Conservation (phyloP, 139 green algal genomes). For the Closterium sp. region DNA sequence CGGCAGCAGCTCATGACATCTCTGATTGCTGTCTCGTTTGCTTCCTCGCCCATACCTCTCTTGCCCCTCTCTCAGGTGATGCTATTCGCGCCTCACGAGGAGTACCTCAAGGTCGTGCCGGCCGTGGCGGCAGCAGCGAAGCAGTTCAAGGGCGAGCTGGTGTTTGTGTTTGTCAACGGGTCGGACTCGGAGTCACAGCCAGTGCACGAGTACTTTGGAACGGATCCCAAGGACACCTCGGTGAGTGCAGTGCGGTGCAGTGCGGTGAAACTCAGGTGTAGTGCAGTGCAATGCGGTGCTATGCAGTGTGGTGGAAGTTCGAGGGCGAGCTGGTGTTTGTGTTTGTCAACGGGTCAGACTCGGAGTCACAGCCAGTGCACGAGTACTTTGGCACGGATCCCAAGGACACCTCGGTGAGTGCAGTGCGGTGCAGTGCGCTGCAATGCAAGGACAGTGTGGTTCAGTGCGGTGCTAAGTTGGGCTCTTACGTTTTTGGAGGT, state of each 20-base stretch:
- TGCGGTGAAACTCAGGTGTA: too few relatives aligned
- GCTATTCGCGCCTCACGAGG: background rate
- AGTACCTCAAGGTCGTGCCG: background rate
- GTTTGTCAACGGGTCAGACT: background rate
- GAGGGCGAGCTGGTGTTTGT: background rate
- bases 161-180: background rate
- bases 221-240: background rate
- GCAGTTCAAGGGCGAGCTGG: slow-evolving; percentile 7
- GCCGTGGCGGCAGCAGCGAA: background rate
- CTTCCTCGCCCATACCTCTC: background rate
- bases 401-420: background rate
- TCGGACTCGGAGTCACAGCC: too few relatives aligned
- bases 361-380: background rate
- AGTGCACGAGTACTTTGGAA: background rate
- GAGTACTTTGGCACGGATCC: background rate
- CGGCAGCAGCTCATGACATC: background rate
- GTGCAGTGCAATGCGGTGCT: background rate
- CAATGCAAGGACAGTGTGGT: too few relatives aligned
- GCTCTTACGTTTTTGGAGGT: too few relatives aligned
- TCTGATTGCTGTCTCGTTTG: background rate
- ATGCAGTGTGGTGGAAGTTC: background rate
- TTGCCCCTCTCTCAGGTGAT: background rate
- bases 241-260: background rate
- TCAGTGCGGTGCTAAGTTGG: too few relatives aligned
- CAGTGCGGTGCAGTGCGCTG: background rate